Conservation (phyloP, 306 rosid species). For the Quercus ilex region DNA sequence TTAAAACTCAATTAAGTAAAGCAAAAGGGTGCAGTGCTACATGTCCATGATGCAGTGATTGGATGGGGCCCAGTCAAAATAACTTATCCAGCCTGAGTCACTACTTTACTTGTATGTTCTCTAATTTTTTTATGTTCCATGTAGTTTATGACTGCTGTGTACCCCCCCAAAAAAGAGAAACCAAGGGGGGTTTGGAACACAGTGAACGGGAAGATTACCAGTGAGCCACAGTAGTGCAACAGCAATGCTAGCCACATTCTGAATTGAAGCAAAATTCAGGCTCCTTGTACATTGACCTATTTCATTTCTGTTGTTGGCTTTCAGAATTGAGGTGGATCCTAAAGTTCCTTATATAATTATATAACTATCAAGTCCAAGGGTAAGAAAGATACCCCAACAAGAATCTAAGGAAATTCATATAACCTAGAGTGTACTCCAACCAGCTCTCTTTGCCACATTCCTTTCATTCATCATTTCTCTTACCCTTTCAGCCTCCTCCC, state of each 20-base stretch:
- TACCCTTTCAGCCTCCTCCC: conserved; percentile 74
- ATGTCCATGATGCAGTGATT: no score
- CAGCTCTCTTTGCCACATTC: conserved; percentile 58
- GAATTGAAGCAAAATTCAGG: background rate
- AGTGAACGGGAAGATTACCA: background rate
- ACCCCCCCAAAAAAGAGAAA: background rate
- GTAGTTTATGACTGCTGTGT: no score
- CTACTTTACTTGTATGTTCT: no score
- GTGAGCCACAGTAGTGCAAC: background rate
- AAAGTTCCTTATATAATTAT: background rate
- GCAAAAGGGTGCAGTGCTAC: no score
- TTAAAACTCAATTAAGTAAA: background rate
- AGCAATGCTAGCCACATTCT: background rate
- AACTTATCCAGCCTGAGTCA: no score
- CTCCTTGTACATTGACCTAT: background rate
- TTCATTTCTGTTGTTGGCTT: background rate
- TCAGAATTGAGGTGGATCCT: background rate
- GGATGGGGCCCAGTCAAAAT: no score
- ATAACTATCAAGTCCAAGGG: background rate
- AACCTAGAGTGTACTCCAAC: conserved; percentile 49
- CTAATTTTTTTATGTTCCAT: no score
- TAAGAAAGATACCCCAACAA: background rate
- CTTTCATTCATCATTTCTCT: conserved; percentile 55
- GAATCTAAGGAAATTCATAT: background rate
- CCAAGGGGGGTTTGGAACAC: background rate